Conservation (phyloP, 345 rosid species). For the Theobroma cacao region DNA sequence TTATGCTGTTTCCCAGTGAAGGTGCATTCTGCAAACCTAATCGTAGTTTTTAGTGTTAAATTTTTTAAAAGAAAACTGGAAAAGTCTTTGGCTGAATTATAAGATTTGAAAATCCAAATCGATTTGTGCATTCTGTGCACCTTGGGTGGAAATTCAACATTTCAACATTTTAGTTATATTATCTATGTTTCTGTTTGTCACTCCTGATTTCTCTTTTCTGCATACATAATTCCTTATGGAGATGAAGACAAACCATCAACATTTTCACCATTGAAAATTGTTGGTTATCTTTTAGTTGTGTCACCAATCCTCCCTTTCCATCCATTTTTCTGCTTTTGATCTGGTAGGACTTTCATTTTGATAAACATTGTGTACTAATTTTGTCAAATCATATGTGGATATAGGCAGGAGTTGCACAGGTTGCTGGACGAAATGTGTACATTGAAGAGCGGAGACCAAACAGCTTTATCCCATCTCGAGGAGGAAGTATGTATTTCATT, state of each 20-base stretch:
- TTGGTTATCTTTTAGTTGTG: background rate
- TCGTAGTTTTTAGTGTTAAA: background rate
- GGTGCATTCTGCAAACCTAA: background rate
- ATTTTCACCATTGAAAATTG: background rate
- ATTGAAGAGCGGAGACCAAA: slow-evolving; percentile 73
- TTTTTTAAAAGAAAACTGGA: background rate
- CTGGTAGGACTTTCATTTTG: background rate
- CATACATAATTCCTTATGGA: background rate
- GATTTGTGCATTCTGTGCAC: background rate
- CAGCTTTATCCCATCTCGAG: slow-evolving; percentile 55
- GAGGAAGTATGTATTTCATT: slow-evolving; percentile 44
- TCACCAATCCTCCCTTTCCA: background rate
- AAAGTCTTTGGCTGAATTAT: background rate
- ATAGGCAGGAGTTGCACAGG: slow-evolving; percentile 51
- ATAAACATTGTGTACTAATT: background rate
- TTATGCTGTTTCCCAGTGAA: background rate
- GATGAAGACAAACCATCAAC: no score
- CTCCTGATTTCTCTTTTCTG: background rate
- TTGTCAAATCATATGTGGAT: slow-evolving; percentile 1
- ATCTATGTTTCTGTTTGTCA: background rate
- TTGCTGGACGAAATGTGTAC: slow-evolving; percentile 59
- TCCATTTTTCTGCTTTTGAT: background rate
- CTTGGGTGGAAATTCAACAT: background rate
- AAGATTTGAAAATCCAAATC: background rate
- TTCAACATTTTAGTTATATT: background rate